phyloP scores from a whole-genome alignment of 768 basidiomycete genomes.

The Mycena galopus region DNA sequence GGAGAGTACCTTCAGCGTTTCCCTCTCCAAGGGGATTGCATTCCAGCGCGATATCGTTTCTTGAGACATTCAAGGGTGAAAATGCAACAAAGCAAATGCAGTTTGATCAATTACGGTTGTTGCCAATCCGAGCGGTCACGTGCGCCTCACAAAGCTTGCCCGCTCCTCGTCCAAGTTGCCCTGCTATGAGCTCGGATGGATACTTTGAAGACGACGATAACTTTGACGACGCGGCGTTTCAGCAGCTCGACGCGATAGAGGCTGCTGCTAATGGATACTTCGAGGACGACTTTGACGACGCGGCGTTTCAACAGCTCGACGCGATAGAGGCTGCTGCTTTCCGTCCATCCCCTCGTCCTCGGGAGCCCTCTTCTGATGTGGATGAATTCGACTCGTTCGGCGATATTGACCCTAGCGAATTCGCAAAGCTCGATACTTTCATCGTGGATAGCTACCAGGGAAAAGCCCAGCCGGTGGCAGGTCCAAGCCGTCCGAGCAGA shows the following conservation, averaged over 20 bases:
- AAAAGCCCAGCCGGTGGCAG: conserved; percentile 57
- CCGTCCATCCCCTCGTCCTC: conserved; percentile 37
- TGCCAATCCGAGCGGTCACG: conserved; percentile 29
- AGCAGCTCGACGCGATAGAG: conserved; percentile 77
- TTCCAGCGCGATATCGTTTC: conserved; percentile 80
- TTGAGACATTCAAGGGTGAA: conserved; percentile 64
- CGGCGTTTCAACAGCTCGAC: conserved; percentile 72
- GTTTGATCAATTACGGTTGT: too few species aligned
- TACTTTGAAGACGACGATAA: conserved; percentile 78
- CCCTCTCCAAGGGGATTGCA: conserved; percentile 65
- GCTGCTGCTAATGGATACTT: conserved; percentile 86
- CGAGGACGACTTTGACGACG: conserved; percentile 74
- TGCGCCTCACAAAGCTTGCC: too few species aligned
- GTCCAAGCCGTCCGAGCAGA: conserved; percentile 58
- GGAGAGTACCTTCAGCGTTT: conserved; percentile 77
- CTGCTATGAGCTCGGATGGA: conserved; percentile 80
- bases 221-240: conserved; percentile 70
- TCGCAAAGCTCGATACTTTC: conserved; percentile 66
- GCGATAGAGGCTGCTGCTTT: conserved; percentile 75
- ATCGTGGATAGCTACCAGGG: conserved; percentile 62
- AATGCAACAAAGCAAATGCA: too few species aligned
- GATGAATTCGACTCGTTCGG: conserved; percentile 60
- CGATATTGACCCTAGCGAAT: conserved; percentile 68
- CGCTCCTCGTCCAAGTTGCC: not conserved
- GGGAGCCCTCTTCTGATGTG: conserved; percentile 46